These are phyloP conservation scores for Albugo candida DNA, from an alignment of 352 stramenopile genomes.

Conservation along the genomic window DNA sequence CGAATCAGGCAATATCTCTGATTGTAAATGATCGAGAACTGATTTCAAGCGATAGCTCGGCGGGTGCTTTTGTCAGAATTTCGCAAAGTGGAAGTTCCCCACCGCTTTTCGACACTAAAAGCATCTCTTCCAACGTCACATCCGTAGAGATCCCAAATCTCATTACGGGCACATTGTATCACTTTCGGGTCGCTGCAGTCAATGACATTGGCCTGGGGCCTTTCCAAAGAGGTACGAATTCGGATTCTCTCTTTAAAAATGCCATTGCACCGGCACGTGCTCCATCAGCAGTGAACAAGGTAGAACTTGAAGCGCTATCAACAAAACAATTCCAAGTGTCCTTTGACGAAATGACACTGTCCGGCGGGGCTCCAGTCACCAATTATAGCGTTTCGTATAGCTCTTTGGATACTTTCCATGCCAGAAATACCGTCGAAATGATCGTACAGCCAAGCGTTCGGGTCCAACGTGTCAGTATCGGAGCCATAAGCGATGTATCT, in stretches of 20 bases:
- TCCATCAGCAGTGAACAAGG: constrained; percentile 28
- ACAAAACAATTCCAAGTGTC: constrained; percentile 21
- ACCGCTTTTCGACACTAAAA: constrained; percentile 14
- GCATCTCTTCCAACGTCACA: constrained; percentile 8
- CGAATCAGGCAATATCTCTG: constrained; percentile 3
- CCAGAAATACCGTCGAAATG: constrained; percentile 11
- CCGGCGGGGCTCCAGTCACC: constrained; percentile 31
- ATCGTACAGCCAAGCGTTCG: constrained; percentile 15
- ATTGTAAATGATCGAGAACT: constrained; percentile 32
- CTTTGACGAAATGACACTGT: constrained; percentile 39
- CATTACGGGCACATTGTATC: constrained; percentile 39
- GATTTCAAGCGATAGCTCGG: constrained; percentile 6
- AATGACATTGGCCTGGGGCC: constrained; percentile 69
- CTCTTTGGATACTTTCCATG: constrained; percentile 7
- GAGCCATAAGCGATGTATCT: constrained; percentile 46
- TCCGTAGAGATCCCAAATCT: constrained; percentile 27
- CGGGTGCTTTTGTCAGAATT: constrained; percentile 13
- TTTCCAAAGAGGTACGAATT: constrained; percentile 11
- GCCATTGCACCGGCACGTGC: constrained; percentile 25
- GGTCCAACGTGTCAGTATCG: constrained; percentile 46
- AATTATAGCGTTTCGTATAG: constrained; percentile 32
- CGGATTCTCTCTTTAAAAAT: too few relatives aligned
- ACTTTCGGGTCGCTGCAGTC: constrained; percentile 50
- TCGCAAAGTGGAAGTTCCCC: constrained; percentile 15
- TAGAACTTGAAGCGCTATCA: constrained; percentile 15